phyloP scores from a whole-genome alignment of 169 alveolate species.

The Prorocentrum cordatum region DNA sequence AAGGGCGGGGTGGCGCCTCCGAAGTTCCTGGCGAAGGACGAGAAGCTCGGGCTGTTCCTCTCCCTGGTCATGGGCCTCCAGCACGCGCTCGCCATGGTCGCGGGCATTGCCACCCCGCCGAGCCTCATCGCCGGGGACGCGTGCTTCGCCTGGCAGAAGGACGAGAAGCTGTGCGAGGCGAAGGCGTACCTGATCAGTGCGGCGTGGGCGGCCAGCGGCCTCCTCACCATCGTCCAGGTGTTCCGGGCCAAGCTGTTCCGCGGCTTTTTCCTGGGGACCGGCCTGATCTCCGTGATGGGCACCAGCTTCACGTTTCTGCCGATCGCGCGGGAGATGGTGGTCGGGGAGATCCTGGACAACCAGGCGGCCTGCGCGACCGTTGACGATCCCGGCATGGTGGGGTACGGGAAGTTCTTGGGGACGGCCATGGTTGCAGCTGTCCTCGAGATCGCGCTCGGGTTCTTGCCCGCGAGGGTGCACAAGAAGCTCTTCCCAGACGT shows the following conservation, averaged over 20 bases:
- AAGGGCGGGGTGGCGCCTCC: no score
- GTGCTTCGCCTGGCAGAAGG: not conserved
- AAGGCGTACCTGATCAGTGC: constrained; percentile 33
- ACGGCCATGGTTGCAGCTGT: constrained; percentile 42
- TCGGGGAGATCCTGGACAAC: not conserved
- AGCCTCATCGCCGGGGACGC: constrained; percentile 14
- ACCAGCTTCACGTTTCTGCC: constrained; percentile 43
- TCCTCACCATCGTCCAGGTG: constrained; percentile 28
- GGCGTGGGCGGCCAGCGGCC: constrained; percentile 7
- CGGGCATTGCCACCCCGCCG: constrained; percentile 17
- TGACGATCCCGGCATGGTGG: constrained; percentile 32
- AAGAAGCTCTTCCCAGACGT: constrained; percentile 37
- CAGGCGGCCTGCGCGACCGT: no score
- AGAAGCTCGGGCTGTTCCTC: constrained; percentile 20
- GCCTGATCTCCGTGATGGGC: constrained; percentile 40
- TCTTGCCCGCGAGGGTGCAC: constrained; percentile 19
- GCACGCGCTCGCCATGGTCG: constrained; percentile 34
- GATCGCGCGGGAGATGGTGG: constrained; percentile 47
- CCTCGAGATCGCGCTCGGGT: not conserved
- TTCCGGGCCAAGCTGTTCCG: constrained; percentile 32
- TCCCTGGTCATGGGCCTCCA: constrained; percentile 39
- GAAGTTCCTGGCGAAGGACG: no score
- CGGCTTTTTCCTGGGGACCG: constrained; percentile 33
- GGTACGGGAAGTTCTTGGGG: constrained; percentile 54
- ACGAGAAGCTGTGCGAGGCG: not conserved